phyloP scores from a whole-genome alignment of 164 flowering plant genomes.

The Aristolochia contorta region DNA sequence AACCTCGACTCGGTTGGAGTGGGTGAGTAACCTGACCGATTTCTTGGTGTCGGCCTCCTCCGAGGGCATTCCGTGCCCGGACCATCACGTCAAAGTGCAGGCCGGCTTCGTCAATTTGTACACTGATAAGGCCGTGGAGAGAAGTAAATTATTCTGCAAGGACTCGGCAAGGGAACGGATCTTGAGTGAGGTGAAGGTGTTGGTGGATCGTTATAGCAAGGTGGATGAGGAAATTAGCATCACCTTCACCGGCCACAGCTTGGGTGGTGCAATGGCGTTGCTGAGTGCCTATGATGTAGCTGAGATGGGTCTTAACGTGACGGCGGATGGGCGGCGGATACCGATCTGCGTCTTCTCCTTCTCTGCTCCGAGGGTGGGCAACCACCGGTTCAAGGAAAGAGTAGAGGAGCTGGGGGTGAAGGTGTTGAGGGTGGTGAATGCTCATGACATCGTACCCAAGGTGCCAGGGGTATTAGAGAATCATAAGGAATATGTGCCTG shows the following conservation, averaged over 20 bases:
- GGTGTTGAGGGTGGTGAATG: constrained; percentile 52
- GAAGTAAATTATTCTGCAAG: too few relatives aligned
- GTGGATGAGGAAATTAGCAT: constrained; percentile 46
- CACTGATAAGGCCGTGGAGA: too few relatives aligned
- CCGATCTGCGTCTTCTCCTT: constrained; percentile 62
- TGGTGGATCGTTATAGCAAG: too few relatives aligned
- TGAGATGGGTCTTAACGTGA: constrained; percentile 38
- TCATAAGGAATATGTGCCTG: constrained; percentile 45
- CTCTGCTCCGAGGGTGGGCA: constrained; percentile 77
- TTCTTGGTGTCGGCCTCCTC: constrained; percentile 18
- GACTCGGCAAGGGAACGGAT: too few relatives aligned
- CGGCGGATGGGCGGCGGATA: constrained; percentile 7
- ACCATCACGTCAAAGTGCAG: constrained; percentile 49
- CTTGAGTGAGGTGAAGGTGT: too few relatives aligned
- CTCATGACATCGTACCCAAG: constrained; percentile 65
- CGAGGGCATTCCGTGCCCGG: constrained; percentile 37
- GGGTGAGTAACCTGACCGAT: constrained; percentile 68
- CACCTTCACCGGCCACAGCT: constrained; percentile 64
- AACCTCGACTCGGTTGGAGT: constrained; percentile 72
- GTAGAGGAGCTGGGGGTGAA: constrained; percentile 60
- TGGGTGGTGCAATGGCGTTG: constrained; percentile 53
- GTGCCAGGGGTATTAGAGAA: constrained; percentile 70
- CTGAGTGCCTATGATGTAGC: constrained; percentile 70
- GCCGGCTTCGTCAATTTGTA: constrained; percentile 4
- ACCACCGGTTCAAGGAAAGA: constrained; percentile 53